Evolutionary conservation across 148 eudicot species (phyloP), one percentile per base, ranked within the genome.

Genomic region (Pharnaceum exiguum): DNA sequence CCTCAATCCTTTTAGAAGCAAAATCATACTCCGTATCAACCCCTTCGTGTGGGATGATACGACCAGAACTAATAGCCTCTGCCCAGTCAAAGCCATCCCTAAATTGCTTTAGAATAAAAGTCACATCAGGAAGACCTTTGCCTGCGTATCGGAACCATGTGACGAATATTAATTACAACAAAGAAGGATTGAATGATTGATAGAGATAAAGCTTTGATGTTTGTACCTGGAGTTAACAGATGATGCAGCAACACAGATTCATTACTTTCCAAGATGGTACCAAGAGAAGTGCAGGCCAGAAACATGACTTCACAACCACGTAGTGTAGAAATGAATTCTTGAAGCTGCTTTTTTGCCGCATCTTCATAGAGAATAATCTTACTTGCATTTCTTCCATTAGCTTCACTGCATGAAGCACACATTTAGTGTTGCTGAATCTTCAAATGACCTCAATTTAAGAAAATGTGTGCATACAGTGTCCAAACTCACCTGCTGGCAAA

Each of bases 311-410:
- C 99, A 82, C 95, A 94, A 54, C 96, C 96, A 77, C 87, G 91
- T 38, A 94, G 63, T 55, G 84, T 76, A 26, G 87, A 76, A 54
- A 94, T 89, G 71, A 94, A 94, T 84, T 86, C 96, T 60, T 84
- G 95, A 65, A 94, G 96, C 71, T 80, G 85, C 53, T 86, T 89
- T 75, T 86, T 94, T 5, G 93, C 63, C 31, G 93, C 87, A 75
- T 94, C 99, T 78, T 94, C 99, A 53, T 94, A 94, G 16, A 94
- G 80, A 75, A 82, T 63, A 55, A 94, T 91, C 65, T 86, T 84
- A 56, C 62, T 82, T 53, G 95, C 84, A 73, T 94, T 80, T 65
- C 99, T 86, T 60, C 99, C 99, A 75, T 65, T 86, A 65, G 82
- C 91, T 71, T 84, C 95, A 80, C 99, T 94, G 87, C 48, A 62